These are phyloP conservation scores for Alternaria dauci DNA, from an alignment of 2,329 filamentous ascomycete species.

Conservation along the genomic window DNA sequence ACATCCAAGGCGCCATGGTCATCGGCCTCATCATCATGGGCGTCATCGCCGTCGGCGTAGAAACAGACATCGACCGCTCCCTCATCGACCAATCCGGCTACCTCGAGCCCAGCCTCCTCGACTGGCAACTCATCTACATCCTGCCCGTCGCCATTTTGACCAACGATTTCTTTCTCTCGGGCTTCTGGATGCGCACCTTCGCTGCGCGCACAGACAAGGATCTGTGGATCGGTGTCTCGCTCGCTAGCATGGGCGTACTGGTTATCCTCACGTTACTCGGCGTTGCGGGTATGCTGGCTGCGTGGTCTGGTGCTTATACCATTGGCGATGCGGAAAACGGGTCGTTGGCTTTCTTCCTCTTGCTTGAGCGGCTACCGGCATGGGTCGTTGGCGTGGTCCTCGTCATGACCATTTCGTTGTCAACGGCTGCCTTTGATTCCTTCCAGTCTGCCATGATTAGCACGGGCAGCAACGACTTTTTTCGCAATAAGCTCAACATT, in stretches of 20 bases:
- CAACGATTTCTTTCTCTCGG: conserved; percentile 87
- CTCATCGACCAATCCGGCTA: conserved; percentile 74
- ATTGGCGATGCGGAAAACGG: conserved; percentile 69
- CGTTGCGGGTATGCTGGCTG: conserved; percentile 75
- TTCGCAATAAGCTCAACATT: conserved; percentile 80
- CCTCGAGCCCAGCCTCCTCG: conserved; percentile 73
- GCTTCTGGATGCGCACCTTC: conserved; percentile 86
- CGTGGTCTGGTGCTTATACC: conserved; percentile 77
- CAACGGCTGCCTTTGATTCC: conserved; percentile 80
- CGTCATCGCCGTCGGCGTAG: conserved; percentile 77
- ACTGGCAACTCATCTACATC: conserved; percentile 88
- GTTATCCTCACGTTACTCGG: conserved; percentile 78
- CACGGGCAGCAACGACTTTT: conserved; percentile 83
- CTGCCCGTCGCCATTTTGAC: conserved; percentile 81
- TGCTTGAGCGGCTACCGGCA: conserved; percentile 74
- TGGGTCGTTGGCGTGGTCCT: conserved; percentile 87
- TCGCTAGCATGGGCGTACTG: conserved; percentile 70
- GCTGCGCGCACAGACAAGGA: conserved; percentile 81
- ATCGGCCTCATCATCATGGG: conserved; percentile 77
- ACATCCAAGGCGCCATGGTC: conserved; percentile 82
- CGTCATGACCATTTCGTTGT: conserved; percentile 80
- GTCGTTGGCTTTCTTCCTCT: conserved; percentile 76
- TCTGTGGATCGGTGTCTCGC: conserved; percentile 75
- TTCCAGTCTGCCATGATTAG: conserved; percentile 85
- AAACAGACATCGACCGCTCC: conserved; percentile 74